These are phyloP conservation scores for Ganoderma lucidum DNA, from an alignment of 1,284 basidiomycete genomes.

Conservation along the genomic window DNA sequence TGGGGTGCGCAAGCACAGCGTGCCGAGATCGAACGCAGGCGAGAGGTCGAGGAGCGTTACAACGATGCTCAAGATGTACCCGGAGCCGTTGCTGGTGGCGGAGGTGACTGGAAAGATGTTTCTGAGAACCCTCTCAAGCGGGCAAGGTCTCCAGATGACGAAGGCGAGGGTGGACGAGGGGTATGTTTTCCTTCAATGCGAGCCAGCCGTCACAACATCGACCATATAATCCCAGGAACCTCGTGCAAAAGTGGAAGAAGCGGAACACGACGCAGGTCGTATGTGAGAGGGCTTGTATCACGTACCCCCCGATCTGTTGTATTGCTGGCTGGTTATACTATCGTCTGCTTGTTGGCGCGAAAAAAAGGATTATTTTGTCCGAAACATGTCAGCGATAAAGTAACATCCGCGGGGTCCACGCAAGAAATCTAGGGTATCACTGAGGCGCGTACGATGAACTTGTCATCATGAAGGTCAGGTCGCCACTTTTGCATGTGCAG, in stretches of 20 bases:
- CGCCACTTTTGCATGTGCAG: slow-evolving; percentile 65
- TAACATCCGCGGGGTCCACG: not conserved
- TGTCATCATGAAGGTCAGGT: slow-evolving; percentile 46
- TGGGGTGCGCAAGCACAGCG: slow-evolving; percentile 94
- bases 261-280: slow-evolving; percentile 62
- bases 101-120: slow-evolving; percentile 81
- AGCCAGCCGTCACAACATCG: slow-evolving; percentile 20
- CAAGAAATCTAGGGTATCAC: slow-evolving; percentile 59
- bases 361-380: not conserved
- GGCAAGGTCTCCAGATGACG: slow-evolving; percentile 74
- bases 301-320: not conserved
- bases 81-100: slow-evolving; percentile 85
- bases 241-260: slow-evolving; percentile 67
- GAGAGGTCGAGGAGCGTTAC: slow-evolving; percentile 91
- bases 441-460: slow-evolving; percentile 60
- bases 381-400: slow-evolving; percentile 10
- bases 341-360: not conserved
- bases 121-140: slow-evolving; percentile 60
- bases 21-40: slow-evolving; percentile 79
- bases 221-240: slow-evolving; percentile 48
- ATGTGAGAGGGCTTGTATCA: slow-evolving; percentile 51
- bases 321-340: not conserved
- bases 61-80: slow-evolving; percentile 83
- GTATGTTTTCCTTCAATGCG: slow-evolving; percentile 47
- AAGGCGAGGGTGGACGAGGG: slow-evolving; percentile 62